Evolutionary conservation across 2,329 filamentous ascomycete genomes (phyloP).

Genomic region (Arthroderma sp.): DNA sequence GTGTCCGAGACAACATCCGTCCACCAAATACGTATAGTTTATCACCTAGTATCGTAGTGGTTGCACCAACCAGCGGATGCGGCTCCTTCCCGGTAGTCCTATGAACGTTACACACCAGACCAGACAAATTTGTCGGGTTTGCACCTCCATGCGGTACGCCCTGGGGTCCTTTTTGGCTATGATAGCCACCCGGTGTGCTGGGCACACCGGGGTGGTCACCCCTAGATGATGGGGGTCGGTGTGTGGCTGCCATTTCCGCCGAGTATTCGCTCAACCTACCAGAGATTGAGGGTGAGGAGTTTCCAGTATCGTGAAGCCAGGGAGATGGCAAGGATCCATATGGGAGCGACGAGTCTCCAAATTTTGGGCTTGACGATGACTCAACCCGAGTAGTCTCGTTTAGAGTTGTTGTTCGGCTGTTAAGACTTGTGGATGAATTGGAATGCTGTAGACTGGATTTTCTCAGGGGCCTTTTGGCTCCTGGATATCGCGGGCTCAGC

Average conservation of each 20-base stretch:
- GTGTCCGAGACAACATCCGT: conserved; percentile 68
- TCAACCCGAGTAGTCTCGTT: no score
- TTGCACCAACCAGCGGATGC: conserved; percentile 81
- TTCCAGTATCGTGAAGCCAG: neutral
- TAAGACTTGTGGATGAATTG: no score
- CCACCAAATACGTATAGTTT: conserved; percentile 96
- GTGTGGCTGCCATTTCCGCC: neutral
- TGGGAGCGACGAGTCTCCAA: neutral
- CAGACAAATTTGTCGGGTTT: conserved; percentile 47
- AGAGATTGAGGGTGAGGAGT: conserved; percentile 2
- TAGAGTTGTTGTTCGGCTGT: no score
- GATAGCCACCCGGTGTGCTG: neutral
- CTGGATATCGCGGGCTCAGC: no score
- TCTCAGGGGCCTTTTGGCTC: no score
- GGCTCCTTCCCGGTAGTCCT: conserved; percentile 85
- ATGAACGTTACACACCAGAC: conserved; percentile 55
- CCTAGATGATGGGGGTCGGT: conserved; percentile 2
- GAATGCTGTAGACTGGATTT: no score
- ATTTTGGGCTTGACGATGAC: neutral
- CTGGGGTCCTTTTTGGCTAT: conserved; percentile 2
- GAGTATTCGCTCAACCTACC: neutral
- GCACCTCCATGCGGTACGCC: neutral
- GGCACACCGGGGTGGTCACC: conserved; percentile 1
- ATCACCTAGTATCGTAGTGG: conserved; percentile 87
- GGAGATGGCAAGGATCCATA: conserved; percentile 2